Conservation (phyloP, 345 rosid species). For the Syzygium grande region DNA sequence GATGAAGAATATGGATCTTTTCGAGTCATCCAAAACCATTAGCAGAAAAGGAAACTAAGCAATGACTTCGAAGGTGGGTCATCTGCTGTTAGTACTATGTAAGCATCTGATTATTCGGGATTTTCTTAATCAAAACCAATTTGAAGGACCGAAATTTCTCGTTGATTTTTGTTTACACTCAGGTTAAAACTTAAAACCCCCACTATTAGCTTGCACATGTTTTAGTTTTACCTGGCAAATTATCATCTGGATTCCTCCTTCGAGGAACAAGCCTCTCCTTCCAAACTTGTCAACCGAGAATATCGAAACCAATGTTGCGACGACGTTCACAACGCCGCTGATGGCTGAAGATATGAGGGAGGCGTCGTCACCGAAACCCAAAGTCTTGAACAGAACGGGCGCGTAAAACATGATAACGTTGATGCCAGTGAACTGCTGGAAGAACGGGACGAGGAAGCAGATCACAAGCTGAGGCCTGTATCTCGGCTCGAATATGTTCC, state of each 20-base stretch:
- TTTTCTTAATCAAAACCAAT: neutral
- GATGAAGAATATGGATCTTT: neutral
- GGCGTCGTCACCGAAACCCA: conserved; percentile 65
- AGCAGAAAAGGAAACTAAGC: neutral
- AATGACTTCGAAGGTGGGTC: neutral
- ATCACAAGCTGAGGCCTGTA: conserved; percentile 62
- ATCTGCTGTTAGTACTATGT: neutral
- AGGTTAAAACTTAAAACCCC: neutral
- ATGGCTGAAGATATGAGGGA: conserved; percentile 66
- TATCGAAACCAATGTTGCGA: conserved; percentile 53
- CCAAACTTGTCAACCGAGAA: conserved; percentile 51
- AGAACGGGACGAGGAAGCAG: conserved; percentile 47
- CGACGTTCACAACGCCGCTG: conserved; percentile 52
- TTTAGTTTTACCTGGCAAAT: conserved; percentile 43
- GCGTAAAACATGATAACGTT: conserved; percentile 75
- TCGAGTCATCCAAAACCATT: neutral
- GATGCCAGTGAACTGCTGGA: conserved; percentile 76
- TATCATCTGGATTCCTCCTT: conserved; percentile 71
- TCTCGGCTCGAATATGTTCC: conserved; percentile 32
- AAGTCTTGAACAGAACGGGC: conserved; percentile 62
- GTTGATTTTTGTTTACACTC: neutral
- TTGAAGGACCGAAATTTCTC: neutral
- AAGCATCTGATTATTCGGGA: too few relatives aligned
- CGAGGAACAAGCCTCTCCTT: conserved; percentile 54
- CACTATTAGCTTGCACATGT: neutral